Base-by-base conservation (phyloP, 2,329 filamentous ascomycete genomes). In the Cercospora zeae-maydis region DNA sequence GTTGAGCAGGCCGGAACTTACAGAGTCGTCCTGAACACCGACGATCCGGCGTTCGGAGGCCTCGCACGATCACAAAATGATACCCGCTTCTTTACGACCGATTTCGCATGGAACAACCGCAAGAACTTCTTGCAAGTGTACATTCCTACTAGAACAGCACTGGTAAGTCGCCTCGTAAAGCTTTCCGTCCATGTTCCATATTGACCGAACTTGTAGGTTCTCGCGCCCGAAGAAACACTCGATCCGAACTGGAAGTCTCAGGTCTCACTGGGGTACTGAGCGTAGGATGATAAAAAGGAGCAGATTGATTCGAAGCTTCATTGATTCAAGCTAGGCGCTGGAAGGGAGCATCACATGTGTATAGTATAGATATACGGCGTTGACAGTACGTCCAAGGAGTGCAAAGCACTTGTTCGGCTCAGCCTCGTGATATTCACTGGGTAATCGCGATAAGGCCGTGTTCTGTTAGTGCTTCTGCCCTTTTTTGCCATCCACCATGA, bases 61-160 rank as follows among this genome's bases (percentile, higher is more conserved):
- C 86, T 91, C 67, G 86, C 84, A 31, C 86, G 93, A 31, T 85
- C 97, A 57, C 87, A 91, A 61, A 86, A 91, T 67, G 84, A 79
- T n/a, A 95, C 91, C 2, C 83, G 91, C 34, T 98, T 95, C 82
- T 97, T 96, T 76, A 98, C 95, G 0, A 96, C 92, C 4, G 86
- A 92, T 13, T 86, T 97, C 80, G 84, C 85, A 66, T 98, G 95
- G 95, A 98, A 98, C 74, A 86, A 85, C 13, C 83, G 95, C 66
- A 89, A 85, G 80, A 98, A 98, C 78, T 97, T 91, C 80, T 86
- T 91, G 53, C 95, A 98, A 75, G 85, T 97, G 58, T 99, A 99
- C 75, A 86, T 96, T 64, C 93, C 93, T 14, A 86, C 86, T 58
- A 83, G 93, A 71, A 92, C 89, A 65, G 93, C 92, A 19, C 80